phyloP scores from a whole-genome alignment of 2,329 filamentous ascomycete species.

The Xylariaceae sp. region DNA sequence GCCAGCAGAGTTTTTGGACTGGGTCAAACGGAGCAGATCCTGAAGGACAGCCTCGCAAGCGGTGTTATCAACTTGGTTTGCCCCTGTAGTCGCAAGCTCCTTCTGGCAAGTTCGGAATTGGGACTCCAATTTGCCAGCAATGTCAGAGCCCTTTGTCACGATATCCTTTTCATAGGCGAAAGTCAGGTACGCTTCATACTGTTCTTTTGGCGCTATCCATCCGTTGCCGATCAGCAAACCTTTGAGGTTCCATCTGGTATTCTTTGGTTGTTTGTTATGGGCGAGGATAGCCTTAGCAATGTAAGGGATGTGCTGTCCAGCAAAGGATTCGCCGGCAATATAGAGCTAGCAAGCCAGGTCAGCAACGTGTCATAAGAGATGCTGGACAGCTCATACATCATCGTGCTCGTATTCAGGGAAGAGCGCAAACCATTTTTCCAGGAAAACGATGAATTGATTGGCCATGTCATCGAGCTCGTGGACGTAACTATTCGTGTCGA shows the following conservation, averaged over 20 bases:
- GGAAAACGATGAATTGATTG: slow-evolving; percentile 77
- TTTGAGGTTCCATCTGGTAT: slow-evolving; percentile 67
- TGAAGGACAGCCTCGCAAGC: slow-evolving; percentile 76
- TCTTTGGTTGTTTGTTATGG: slow-evolving; percentile 65
- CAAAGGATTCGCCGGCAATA: slow-evolving; percentile 92
- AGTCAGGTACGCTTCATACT: slow-evolving; percentile 82
- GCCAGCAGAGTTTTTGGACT: slow-evolving; percentile 44
- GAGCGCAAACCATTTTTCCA: slow-evolving; percentile 85
- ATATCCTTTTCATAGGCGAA: slow-evolving; percentile 76
- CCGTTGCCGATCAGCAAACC: slow-evolving; percentile 94
- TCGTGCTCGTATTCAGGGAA: slow-evolving; percentile 91
- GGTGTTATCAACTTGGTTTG: slow-evolving; percentile 60
- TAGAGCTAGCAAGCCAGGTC: slow-evolving; percentile 61
- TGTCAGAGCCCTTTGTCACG: slow-evolving; percentile 61
- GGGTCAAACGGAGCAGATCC: slow-evolving; percentile 64
- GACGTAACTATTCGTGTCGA: slow-evolving; percentile 82
- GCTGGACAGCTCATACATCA: slow-evolving; percentile 61
- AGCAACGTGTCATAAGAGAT: not conserved
- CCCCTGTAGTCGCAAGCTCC: slow-evolving; percentile 46
- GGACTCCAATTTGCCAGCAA: slow-evolving; percentile 61
- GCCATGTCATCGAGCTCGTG: slow-evolving; percentile 87
- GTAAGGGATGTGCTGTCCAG: slow-evolving; percentile 95
- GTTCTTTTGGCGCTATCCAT: slow-evolving; percentile 88
- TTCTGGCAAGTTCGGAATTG: slow-evolving; percentile 67
- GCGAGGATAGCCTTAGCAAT: slow-evolving; percentile 88